A percentile compares a stretch with the other conserved stretches of the same genome.
Evolutionary conservation across 2,329 filamentous ascomycete species (phyloP).

Genomic region (Mycosphaerella sp.): DNA sequence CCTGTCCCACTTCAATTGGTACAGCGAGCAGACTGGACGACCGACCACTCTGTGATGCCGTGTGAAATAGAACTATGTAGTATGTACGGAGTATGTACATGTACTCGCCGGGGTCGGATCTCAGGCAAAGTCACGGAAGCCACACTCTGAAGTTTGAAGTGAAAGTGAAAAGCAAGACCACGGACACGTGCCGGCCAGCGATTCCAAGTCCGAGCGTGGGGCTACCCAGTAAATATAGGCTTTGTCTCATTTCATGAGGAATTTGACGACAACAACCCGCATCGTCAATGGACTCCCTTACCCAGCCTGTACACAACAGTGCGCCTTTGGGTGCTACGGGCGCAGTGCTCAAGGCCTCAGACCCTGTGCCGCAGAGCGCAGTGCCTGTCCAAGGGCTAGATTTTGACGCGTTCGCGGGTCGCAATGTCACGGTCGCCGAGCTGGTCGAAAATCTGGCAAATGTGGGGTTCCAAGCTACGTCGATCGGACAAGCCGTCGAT

Average conservation of each 20-base stretch:
- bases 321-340: conserved; percentile 52
- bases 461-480: conserved; percentile 80
- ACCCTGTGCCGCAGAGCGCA: conserved; percentile 71
- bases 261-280: conserved; percentile 3
- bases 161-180: background rate
- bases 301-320: conserved; percentile 29
- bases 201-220: conserved; percentile 1
- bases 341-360: conserved; percentile 79
- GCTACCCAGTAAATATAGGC: conserved; percentile 3
- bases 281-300: conserved; percentile 19
- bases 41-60: too few species aligned
- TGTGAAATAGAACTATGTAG: too few species aligned
- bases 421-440: conserved; percentile 76
- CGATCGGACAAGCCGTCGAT: conserved; percentile 76
- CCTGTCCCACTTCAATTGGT: background rate
- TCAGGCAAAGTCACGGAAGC: background rate
- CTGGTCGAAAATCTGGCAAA: conserved; percentile 72
- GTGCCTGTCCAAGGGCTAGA: conserved; percentile 84
- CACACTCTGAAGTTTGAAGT: too few species aligned
- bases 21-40: background rate
- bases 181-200: conserved; percentile 8
- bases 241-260: conserved; percentile 6
- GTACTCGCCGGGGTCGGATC: background rate
- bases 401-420: conserved; percentile 72
- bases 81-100: too few species aligned